Base-by-base conservation (phyloP, 805 yeast genomes). In the Ogataea allantospora region DNA sequence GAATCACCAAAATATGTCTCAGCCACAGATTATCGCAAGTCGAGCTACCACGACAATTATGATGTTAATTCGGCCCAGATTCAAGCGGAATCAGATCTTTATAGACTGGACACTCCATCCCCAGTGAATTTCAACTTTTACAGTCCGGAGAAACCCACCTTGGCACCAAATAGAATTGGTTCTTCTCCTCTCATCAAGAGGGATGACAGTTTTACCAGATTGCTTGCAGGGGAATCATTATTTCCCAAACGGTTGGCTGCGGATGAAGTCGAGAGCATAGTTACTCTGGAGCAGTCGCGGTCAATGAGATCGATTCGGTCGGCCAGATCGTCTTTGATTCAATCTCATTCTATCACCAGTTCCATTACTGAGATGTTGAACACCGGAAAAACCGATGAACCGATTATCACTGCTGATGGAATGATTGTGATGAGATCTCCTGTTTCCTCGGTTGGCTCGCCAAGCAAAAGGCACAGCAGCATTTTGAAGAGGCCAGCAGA, bases 201-300 rank as follows among this genome's bases (percentile, higher is more conserved):
- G 6, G 39, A 35, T n/a, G 28, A 35, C n/a, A 40, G 43, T 23
- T 47, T 58, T 19, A 40, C 40, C 27, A 57, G 40, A 18, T 38
- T 62, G 7, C 69, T 67, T 42, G 58, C 63, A 5, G 80, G 81
- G 17, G 81, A 83, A 39, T 76, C 79, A 0, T 58, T 84, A 17
- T 85, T 85, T 57, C 95, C 95, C 0, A 83, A 80, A 54, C 73
- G 78, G 2, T 63, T 85, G 21, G 80, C 72, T 40, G 67, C 75
- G 0, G 76, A 73, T 35, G 95, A 85, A 53, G 84, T 85, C 8
- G 85, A 81, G 47, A 79, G 85, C 30, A 85, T 85, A 40, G 81
- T 82, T 2, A 73, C 83, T 6, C 54, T 85, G 29, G 95, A 85
- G 57, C 69, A 89, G 43, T 75, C 83, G 6, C 54, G 78, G 33